Conservation (phyloP, 371 early-diverging fungal species). For the Rhizomucor miehei region DNA sequence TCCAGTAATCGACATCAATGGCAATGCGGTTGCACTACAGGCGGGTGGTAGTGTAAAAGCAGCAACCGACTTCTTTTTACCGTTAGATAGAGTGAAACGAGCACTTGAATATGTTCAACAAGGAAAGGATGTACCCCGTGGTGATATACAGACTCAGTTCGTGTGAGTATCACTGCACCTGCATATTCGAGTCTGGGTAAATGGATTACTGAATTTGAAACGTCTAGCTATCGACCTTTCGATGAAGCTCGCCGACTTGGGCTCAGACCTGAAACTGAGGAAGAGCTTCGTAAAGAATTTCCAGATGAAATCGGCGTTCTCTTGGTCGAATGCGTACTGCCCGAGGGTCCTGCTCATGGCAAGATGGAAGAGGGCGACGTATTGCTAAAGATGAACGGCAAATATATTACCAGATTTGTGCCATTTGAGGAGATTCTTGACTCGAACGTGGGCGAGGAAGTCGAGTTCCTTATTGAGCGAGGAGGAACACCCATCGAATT, state of each 20-base stretch:
- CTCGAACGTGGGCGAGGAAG: constrained; percentile 64
- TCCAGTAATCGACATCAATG: constrained; percentile 90
- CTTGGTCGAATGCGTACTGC: constrained; percentile 78
- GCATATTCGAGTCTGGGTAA: background rate
- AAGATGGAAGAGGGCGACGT: constrained; percentile 87
- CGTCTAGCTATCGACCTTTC: constrained; percentile 56
- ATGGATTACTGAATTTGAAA: background rate
- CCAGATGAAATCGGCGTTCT: constrained; percentile 89
- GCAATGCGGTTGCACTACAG: constrained; percentile 90
- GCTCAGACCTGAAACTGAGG: constrained; percentile 66
- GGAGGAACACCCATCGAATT: constrained; percentile 71
- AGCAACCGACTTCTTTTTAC: constrained; percentile 92
- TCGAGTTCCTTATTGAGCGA: constrained; percentile 67
- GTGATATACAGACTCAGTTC: constrained; percentile 87
- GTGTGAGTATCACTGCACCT: constrained; percentile 34
- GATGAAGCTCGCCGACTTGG: constrained; percentile 79
- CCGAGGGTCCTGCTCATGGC: constrained; percentile 77
- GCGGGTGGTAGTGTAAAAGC: constrained; percentile 82
- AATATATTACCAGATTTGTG: constrained; percentile 82
- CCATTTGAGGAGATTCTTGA: constrained; percentile 79
- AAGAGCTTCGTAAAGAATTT: constrained; percentile 59
- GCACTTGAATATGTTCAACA: constrained; percentile 73
- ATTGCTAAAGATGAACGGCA: constrained; percentile 73
- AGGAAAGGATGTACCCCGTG: constrained; percentile 75
- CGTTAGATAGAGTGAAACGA: constrained; percentile 78